Evolutionary conservation across 768 basidiomycete species (phyloP).

Genomic region (Calvatia gigantea): DNA sequence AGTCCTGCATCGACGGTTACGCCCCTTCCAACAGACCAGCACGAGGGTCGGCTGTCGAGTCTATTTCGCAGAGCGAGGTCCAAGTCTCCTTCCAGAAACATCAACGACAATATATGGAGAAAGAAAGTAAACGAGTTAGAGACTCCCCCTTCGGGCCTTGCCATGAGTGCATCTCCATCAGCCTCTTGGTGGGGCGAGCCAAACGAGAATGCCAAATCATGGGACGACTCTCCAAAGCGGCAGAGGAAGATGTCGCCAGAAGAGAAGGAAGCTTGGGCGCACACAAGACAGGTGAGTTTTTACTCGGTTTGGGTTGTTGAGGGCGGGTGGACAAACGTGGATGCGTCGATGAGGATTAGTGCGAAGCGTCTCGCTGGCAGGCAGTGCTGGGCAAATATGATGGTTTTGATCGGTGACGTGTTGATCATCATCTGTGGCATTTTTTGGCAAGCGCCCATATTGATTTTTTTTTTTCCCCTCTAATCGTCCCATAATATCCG

Average conservation of each 20-base stretch:
- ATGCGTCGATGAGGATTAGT: too few relatives aligned
- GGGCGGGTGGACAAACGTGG: too few relatives aligned
- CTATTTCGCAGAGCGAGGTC: neutral
- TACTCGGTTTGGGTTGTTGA: neutral
- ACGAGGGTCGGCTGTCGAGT: neutral
- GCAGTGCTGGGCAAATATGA: too few relatives aligned
- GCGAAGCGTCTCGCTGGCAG: too few relatives aligned
- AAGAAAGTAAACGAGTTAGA: conserved; percentile 6
- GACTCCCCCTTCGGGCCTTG: neutral
- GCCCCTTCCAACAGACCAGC: neutral
- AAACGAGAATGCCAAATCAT: conserved; percentile 4
- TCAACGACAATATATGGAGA: neutral
- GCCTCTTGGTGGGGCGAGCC: conserved; percentile 17
- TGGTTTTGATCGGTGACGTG: conserved; percentile 1
- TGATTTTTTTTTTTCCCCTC: neutral
- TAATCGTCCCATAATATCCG: neutral
- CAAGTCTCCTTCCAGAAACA: neutral
- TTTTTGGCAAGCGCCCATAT: neutral
- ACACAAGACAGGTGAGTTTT: conserved; percentile 14
- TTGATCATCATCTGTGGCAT: too few relatives aligned
- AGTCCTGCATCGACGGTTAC: conserved; percentile 4
- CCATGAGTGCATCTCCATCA: neutral
- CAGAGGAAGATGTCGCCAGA: conserved; percentile 10
- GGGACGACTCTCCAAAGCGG: conserved; percentile 13
- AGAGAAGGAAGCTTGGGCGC: conserved; percentile 11